Evolutionary conservation across 257 asterid genomes (phyloP), one percentile per base, ranked within the genome.

Genomic region (Nicotiana knightiana): DNA sequence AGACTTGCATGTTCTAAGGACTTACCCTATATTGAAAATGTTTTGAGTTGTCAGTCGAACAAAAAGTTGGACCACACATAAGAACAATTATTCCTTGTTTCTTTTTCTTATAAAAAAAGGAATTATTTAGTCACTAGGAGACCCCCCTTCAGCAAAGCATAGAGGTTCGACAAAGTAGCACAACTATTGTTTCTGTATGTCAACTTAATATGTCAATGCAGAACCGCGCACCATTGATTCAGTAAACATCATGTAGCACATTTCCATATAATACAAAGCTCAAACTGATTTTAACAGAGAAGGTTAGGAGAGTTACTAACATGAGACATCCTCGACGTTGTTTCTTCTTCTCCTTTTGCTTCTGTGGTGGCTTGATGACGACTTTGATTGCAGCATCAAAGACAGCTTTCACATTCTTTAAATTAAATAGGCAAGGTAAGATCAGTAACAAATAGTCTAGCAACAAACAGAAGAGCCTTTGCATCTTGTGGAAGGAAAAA

Each of bases 381-480:
- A 94, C 97, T 86, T 79, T 90, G 88, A 94, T 93, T 58, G 98
- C 95, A 82, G 97, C 97, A 87, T 94, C 98, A 75, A 94, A 94
- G 61, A 94, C 97, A 71, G 93, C 96, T 90, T 94, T 94, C 80
- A 94, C 97, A 81, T 93, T 94, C 95, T 92, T 92, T 78, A 76
- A 24, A 59, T 81, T 13, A 75, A 75, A 51, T 51, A 26, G 9
- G 79, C 43, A 75, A 75, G 7, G 46, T 51, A 75, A 71, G 46
- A 35, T 75, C 79, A 75, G 63, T 51, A 26, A 75, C 28, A 51
- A 75, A 15, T 75, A 75, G 2, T 24, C 7, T 51, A 15, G 62
- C 4, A 73, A 1, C 79, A 4, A 75, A 48, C 63, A 75, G 39
- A 32, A 75, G 62, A 7, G 63, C 43, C 79, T 75, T 28, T 3